Evolutionary conservation across 192 early-diverging fungal species (phyloP), one percentile per base, ranked within the genome.

Genomic region (Cladochytrium replicatum): DNA sequence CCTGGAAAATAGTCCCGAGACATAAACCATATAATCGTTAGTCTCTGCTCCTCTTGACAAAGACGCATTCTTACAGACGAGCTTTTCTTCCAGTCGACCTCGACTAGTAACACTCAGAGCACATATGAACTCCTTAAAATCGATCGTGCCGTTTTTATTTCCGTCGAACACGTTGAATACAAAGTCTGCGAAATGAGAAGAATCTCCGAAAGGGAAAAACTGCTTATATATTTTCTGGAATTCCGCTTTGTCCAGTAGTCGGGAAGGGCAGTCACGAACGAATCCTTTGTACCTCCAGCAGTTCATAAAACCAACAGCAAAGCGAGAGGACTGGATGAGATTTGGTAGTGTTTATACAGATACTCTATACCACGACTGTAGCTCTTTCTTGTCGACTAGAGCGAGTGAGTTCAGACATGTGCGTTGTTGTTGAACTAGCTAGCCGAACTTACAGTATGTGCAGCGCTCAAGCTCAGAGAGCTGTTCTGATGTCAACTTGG

Each of bases 161-260:
- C 63, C 68, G 57, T 97, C 93, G 64, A 97, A 88, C 32, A 91
- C 84, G 57, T 88, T 77, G 60, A 97, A 93, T 1, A 90, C 89
- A 57, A 82, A 81, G 63, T 92, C 85, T 6, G 93, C 87, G 67
- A 90, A 97, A 32, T 75, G 72, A 34, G 84, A 80, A 3, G 88
- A 78, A 61, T 97, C 88, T 21, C 93, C 93, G 61, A 97, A 93
- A 11, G 93, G 90, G 54, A 97, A 97, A 59, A 88, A 93, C 53
- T 88, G 85, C 65, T 93, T 92, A 70, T 92, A 97, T 43, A 93
- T 90, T 43, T 87, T 82, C 63, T 83, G 83, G 53, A 97, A 93
- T 52, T 91, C 85, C 2, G 79, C 66, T 57, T 82, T 78, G 72
- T 87, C 79, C 26, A 97, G 73, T 57, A 81, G 65, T 23, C 92